A percentile compares a stretch with the other conserved stretches of the same genome.
Evolutionary conservation across 2,329 filamentous ascomycete genomes (phyloP).

Genomic region (Setomelanomma holmii): DNA sequence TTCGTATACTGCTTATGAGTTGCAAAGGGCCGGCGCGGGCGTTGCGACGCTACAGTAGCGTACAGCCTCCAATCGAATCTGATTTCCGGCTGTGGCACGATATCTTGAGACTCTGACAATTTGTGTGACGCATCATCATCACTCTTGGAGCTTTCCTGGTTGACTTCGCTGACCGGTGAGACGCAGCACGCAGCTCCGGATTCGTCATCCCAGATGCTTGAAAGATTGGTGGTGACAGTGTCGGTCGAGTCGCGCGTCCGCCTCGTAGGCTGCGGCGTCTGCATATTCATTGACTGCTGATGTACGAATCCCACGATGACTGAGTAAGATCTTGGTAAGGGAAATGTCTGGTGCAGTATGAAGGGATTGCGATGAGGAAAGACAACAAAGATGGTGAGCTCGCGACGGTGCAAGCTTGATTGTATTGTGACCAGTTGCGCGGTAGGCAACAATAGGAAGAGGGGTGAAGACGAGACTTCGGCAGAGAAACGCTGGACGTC

Average conservation of each 20-base stretch:
- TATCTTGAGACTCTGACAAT: neutral
- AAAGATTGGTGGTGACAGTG: neutral
- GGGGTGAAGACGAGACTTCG: neutral
- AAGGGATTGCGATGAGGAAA: neutral
- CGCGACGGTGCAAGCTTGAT: neutral
- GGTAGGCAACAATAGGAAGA: neutral
- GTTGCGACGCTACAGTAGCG: conserved; percentile 9
- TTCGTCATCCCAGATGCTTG: neutral
- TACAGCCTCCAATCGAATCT: too few relatives aligned
- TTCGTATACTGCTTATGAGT: neutral
- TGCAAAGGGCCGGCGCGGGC: neutral
- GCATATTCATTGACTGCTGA: neutral
- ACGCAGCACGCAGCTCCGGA: neutral
- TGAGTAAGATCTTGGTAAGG: neutral
- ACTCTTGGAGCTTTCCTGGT: neutral
- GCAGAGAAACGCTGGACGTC: neutral
- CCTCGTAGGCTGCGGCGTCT: neutral
- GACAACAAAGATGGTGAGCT: neutral
- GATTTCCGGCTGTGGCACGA: too few relatives aligned
- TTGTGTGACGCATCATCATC: neutral
- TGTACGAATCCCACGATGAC: neutral
- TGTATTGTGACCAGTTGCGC: neutral
- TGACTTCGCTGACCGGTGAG: neutral
- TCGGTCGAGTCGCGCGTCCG: neutral
- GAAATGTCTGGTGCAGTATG: too few relatives aligned